Conservation (phyloP, 2,329 filamentous ascomycete species). For the Penicillium sp. region DNA sequence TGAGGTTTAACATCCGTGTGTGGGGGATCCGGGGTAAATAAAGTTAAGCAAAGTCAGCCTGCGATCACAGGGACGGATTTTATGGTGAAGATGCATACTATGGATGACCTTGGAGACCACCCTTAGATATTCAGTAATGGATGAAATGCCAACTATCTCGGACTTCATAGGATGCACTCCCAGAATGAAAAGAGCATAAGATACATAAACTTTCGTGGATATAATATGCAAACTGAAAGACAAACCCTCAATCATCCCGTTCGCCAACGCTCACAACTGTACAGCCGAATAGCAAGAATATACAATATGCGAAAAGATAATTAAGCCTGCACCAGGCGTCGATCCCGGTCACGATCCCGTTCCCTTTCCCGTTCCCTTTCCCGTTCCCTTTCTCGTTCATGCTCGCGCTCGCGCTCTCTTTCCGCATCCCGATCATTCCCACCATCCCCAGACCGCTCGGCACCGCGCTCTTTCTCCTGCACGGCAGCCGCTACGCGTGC, state of each 20-base stretch:
- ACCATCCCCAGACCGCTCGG: constrained; percentile 18
- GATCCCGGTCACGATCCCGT: constrained; percentile 26
- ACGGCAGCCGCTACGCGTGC: constrained; percentile 35
- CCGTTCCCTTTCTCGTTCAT: constrained; percentile 13
- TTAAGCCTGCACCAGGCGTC: constrained; percentile 27
- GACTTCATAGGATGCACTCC: too few relatives aligned
- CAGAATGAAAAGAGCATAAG: neutral
- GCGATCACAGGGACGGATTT: neutral
- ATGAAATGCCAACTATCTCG: too few relatives aligned
- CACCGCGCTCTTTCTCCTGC: constrained; percentile 29
- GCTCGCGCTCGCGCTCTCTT: constrained; percentile 12
- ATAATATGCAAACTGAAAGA: constrained; percentile 10
- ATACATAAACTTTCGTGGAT: constrained; percentile 5
- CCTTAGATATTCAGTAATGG: too few relatives aligned
- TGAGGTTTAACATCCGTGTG: neutral
- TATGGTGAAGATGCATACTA: neutral
- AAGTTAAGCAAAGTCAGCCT: neutral
- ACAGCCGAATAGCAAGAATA: constrained; percentile 11
- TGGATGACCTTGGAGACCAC: neutral
- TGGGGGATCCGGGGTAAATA: neutral
- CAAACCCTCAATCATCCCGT: constrained; percentile 8
- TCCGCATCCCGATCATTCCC: constrained; percentile 7
- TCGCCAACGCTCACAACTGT: constrained; percentile 17
- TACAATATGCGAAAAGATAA: constrained; percentile 6
- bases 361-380: constrained; percentile 19